Evolutionary conservation across 2,329 filamentous ascomycete genomes (phyloP).

Genomic region (Colletotrichum tofieldiae): DNA sequence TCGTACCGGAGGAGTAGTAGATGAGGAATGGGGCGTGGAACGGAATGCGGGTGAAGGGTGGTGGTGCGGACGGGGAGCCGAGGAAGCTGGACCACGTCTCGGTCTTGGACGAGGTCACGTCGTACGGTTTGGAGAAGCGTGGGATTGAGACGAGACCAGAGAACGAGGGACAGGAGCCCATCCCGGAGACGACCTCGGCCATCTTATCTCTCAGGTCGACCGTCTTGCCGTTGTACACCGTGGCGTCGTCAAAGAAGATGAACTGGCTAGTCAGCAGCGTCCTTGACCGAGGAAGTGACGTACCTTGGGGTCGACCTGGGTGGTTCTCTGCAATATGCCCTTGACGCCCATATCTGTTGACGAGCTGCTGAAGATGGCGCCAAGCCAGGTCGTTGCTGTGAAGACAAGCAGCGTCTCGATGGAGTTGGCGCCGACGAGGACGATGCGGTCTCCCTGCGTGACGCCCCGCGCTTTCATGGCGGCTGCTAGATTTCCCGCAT

Average conservation of each 20-base stretch:
- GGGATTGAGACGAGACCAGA: constrained; percentile 76
- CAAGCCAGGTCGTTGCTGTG: constrained; percentile 78
- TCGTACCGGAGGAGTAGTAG: constrained; percentile 86
- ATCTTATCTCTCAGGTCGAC: constrained; percentile 83
- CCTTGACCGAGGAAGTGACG: constrained; percentile 33
- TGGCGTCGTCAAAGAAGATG: constrained; percentile 87
- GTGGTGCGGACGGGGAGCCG: constrained; percentile 50
- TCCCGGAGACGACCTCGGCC: constrained; percentile 73
- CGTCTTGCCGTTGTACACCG: constrained; percentile 84
- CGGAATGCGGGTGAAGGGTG: constrained; percentile 72
- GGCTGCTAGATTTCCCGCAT: constrained; percentile 73
- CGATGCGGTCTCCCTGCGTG: constrained; percentile 79
- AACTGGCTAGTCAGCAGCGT: constrained; percentile 57
- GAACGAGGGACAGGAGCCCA: constrained; percentile 74
- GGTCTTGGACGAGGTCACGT: constrained; percentile 65
- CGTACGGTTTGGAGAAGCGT: constrained; percentile 74
- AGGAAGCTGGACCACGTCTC: constrained; percentile 65
- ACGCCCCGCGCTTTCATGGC: constrained; percentile 79
- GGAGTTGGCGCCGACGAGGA: constrained; percentile 82
- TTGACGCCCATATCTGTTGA: constrained; percentile 89
- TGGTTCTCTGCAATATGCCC: constrained; percentile 81
- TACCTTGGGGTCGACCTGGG: constrained; percentile 81
- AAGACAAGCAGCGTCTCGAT: constrained; percentile 82
- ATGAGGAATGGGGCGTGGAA: constrained; percentile 85
- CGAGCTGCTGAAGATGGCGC: constrained; percentile 82